Base-by-base conservation (phyloP, 306 rosid species). In the Quercus suber region DNA sequence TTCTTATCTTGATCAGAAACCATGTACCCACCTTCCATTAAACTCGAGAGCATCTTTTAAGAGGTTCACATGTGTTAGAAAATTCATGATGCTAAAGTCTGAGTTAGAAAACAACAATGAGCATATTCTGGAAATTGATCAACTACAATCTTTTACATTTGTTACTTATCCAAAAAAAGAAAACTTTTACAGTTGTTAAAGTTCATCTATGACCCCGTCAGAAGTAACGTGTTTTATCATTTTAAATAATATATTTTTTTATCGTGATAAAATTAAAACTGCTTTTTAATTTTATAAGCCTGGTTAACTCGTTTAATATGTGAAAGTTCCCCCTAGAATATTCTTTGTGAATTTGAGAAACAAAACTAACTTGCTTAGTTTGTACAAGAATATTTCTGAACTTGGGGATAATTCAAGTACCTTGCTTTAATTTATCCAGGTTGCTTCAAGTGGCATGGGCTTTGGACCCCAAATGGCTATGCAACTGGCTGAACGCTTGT, bases 391-490 rank as follows among this genome's bases (percentile, higher is more conserved):
- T 68, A 58, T 55, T 41, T 41, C 73, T 20, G n/a, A 30, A n/a
- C 30, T 67, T 74, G 74, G 76, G 76, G 64, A 59, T 71, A 18
- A 73, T 60, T 56, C 35, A 27, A 63, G 41, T 59, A 6, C 63
- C 6, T 75, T 74, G 41, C 57, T 45, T 76, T 3, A 8, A 7
- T 81, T 70, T 65, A 73, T 85, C 79, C 88, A 94, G 99, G 89
- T 94, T 81, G 97, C 99, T 82, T 94, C 99, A 82, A 94, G 97
- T 81, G 94, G 97, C 78, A 86, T 94, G 67, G 97, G 99, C 80
- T 90, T 87, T 86, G 97, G 99, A 76, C 99, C 99, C 77, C 99
- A 94, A 77, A 81, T 87, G 86, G 94, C 97, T 23, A 94, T 94
- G 99, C 99, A 94, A 80, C 75, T 92, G 75, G 99, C 99, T 68